phyloP scores from a whole-genome alignment of 768 basidiomycete species.

The Tylopilus felleus region DNA sequence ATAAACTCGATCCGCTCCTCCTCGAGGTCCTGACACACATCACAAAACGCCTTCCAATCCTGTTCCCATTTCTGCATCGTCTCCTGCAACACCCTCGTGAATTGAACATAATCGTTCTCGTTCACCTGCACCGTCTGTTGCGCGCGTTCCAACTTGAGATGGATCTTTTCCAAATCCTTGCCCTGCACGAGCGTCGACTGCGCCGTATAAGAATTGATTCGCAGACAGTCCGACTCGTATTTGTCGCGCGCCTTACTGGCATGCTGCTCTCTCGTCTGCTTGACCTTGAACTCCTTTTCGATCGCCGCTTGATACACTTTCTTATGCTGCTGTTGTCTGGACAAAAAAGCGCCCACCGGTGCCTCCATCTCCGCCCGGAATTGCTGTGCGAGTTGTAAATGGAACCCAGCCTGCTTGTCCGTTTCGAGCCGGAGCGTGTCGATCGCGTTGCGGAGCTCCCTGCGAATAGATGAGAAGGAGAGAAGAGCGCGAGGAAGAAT shows the following conservation, averaged over 20 bases:
- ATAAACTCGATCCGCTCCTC: slow-evolving; percentile 92
- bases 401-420: slow-evolving; percentile 72
- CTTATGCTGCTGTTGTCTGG: slow-evolving; percentile 67
- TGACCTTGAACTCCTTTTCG: slow-evolving; percentile 89
- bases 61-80: slow-evolving; percentile 85
- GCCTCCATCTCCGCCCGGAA: slow-evolving; percentile 75
- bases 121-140: slow-evolving; percentile 87
- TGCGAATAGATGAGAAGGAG: slow-evolving; percentile 30
- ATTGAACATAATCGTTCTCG: slow-evolving; percentile 90
- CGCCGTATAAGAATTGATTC: slow-evolving; percentile 92
- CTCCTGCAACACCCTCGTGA: slow-evolving; percentile 73
- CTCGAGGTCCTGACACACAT: slow-evolving; percentile 93
- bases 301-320: slow-evolving; percentile 69
- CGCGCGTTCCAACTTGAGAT: slow-evolving; percentile 81
- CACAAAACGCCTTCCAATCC: slow-evolving; percentile 93
- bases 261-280: slow-evolving; percentile 81
- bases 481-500: not conserved
- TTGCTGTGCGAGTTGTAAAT: slow-evolving; percentile 70
- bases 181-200: slow-evolving; percentile 91
- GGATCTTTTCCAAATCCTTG: slow-evolving; percentile 87
- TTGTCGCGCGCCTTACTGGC: slow-evolving; percentile 89
- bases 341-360: slow-evolving; percentile 55
- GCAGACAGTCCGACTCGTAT: slow-evolving; percentile 88
- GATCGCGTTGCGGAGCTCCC: slow-evolving; percentile 77
- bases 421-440: slow-evolving; percentile 82